A percentile compares a stretch with the other conserved stretches of the same genome.
phyloP scores from a whole-genome alignment of 495 filamentous ascomycete genomes.

The Hypoxylon trugodes region DNA sequence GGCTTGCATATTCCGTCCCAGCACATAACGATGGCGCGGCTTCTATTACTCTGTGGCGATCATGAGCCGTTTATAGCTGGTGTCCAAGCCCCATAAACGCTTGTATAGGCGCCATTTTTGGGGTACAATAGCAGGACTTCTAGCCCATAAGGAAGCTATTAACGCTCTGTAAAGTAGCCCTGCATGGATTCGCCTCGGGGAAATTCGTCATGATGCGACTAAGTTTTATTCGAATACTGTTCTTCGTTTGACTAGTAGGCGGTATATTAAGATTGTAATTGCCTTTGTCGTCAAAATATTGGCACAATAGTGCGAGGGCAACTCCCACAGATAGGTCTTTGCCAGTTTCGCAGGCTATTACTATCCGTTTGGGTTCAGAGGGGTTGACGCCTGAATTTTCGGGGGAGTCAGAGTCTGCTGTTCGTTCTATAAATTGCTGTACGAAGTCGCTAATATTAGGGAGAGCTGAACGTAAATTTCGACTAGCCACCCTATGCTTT shows the following conservation, averaged over 20 bases:
- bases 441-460: slow-evolving; percentile 63
- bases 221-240: slow-evolving; percentile 76
- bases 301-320: slow-evolving; percentile 60
- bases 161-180: slow-evolving; percentile 83
- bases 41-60: too few species aligned
- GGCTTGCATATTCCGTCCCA: too few species aligned
- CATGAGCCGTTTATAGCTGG: too few species aligned
- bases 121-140: not conserved
- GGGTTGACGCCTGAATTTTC: not conserved
- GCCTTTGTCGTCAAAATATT: slow-evolving; percentile 49
- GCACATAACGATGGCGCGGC: too few species aligned
- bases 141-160: slow-evolving; percentile 85
- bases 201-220: slow-evolving; percentile 78
- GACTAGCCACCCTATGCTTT: slow-evolving; percentile 74
- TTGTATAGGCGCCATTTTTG: not conserved
- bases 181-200: slow-evolving; percentile 79
- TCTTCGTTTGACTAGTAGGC: slow-evolving; percentile 67
- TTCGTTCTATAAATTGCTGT: slow-evolving; percentile 33
- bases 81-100: not conserved
- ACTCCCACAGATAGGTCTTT: slow-evolving; percentile 55
- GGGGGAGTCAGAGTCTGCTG: not conserved
- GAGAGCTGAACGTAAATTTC: slow-evolving; percentile 74
- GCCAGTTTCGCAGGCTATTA: slow-evolving; percentile 52
- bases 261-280: slow-evolving; percentile 28
- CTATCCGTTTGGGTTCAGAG: slow-evolving; percentile 30